These are phyloP conservation scores for Rhazya stricta DNA, from an alignment of 257 asterid species.

Conservation along the genomic window DNA sequence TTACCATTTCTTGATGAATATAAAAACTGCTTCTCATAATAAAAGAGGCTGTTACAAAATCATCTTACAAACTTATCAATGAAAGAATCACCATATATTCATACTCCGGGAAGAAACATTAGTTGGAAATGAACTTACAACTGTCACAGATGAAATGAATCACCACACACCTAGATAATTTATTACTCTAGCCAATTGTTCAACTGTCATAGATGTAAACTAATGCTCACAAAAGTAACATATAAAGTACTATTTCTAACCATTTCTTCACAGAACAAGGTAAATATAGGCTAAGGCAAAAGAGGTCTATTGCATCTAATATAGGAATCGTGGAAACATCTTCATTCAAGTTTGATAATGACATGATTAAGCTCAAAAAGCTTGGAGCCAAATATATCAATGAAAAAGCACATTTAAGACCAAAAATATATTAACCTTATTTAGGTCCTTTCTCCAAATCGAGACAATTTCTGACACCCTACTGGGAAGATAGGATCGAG, in stretches of 20 bases:
- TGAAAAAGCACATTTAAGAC: background rate
- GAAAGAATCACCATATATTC: background rate
- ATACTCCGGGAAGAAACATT: background rate
- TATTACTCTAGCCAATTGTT: background rate
- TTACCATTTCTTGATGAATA: background rate
- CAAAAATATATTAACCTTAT: constrained; percentile 48
- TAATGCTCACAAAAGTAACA: background rate
- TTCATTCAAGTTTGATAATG: background rate
- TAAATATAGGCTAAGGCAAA: background rate
- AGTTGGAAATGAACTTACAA: background rate
- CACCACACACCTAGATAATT: background rate
- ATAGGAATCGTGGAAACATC: background rate
- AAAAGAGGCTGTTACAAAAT: background rate
- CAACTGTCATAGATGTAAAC: background rate
- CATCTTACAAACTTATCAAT: background rate
- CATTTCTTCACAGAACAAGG: background rate
- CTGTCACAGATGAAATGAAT: background rate
- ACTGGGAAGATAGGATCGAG: constrained; percentile 98
- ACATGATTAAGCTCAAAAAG: background rate
- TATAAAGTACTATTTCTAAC: background rate
- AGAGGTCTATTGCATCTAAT: background rate
- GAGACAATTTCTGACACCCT: constrained; percentile 91
- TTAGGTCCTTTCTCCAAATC: constrained; percentile 93
- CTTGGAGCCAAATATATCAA: constrained; percentile 10
- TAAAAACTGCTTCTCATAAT: background rate